These are phyloP conservation scores for Citrus reticulata DNA, from an alignment of 345 rosid genomes.

Conservation along the genomic window DNA sequence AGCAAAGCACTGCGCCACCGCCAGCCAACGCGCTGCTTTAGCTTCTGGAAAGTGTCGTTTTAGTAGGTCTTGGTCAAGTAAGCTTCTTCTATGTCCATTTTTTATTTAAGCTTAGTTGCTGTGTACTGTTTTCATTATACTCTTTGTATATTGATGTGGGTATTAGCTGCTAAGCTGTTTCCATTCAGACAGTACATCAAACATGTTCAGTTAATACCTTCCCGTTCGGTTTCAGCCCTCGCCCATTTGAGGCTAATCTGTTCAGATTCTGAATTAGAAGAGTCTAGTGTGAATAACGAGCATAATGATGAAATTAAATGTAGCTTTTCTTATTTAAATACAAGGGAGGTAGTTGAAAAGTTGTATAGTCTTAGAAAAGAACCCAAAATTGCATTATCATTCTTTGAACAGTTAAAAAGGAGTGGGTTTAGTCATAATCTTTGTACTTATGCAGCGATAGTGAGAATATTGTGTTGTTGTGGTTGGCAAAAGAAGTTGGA, in stretches of 20 bases:
- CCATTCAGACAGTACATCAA: conserved; percentile 12
- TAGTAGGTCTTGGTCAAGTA: neutral
- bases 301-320: conserved; percentile 6
- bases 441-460: conserved; percentile 39
- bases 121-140: neutral
- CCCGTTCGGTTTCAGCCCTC: conserved; percentile 27
- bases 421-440: conserved; percentile 36
- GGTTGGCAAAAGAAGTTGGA: conserved; percentile 42
- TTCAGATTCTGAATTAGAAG: conserved; percentile 20
- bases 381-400: conserved; percentile 45
- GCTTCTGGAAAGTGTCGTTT: neutral
- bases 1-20: neutral
- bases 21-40: neutral
- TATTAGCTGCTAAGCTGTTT: conserved; percentile 1
- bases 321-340: conserved; percentile 25
- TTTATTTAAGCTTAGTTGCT: neutral
- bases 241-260: conserved; percentile 19
- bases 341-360: conserved; percentile 24
- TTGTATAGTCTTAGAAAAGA: conserved; percentile 34
- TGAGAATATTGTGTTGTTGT: conserved; percentile 36
- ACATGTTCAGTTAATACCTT: conserved; percentile 14
- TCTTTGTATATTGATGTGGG: conserved; percentile 22
- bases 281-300: neutral
- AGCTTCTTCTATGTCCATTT: neutral
- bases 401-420: conserved; percentile 33